Conservation (phyloP, 1,139 yeast species). For the Nakaseomyces bracarensis region DNA sequence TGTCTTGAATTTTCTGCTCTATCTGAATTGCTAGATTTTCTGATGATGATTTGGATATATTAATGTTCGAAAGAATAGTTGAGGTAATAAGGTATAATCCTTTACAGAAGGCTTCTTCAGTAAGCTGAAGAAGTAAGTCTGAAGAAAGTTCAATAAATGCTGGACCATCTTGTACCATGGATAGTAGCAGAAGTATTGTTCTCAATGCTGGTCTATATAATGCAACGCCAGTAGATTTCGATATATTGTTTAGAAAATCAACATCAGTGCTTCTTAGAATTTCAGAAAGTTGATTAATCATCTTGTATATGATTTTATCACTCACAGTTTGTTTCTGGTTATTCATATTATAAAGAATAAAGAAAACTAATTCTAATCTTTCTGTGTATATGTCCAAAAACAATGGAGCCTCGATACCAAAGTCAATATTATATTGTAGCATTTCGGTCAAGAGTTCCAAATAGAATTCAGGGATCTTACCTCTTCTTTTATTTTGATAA, state of each 20-base stretch:
- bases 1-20: conserved; percentile 49
- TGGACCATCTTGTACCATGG: conserved; percentile 38
- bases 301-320: conserved; percentile 14
- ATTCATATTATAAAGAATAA: conserved; percentile 43
- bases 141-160: conserved; percentile 41
- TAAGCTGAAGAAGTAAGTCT: conserved; percentile 47
- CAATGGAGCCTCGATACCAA: conserved; percentile 44
- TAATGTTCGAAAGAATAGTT: conserved; percentile 49
- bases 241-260: conserved; percentile 38
- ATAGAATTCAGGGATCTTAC: conserved; percentile 34
- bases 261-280: conserved; percentile 42
- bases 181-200: conserved; percentile 44
- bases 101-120: conserved; percentile 50
- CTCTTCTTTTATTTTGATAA: conserved; percentile 36
- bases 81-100: conserved; percentile 49
- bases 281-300: conserved; percentile 21
- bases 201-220: conserved; percentile 55
- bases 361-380: conserved; percentile 64
- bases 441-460: conserved; percentile 43
- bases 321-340: conserved; percentile 29
- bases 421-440: conserved; percentile 44
- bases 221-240: conserved; percentile 34
- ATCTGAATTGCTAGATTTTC: conserved; percentile 26
- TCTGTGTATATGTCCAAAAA: conserved; percentile 49
- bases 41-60: conserved; percentile 17